A percentile compares a stretch with the other conserved stretches of the same genome.
phyloP scores from a whole-genome alignment of 2,329 filamentous ascomycete genomes.

The Apiospora saccharicola region DNA sequence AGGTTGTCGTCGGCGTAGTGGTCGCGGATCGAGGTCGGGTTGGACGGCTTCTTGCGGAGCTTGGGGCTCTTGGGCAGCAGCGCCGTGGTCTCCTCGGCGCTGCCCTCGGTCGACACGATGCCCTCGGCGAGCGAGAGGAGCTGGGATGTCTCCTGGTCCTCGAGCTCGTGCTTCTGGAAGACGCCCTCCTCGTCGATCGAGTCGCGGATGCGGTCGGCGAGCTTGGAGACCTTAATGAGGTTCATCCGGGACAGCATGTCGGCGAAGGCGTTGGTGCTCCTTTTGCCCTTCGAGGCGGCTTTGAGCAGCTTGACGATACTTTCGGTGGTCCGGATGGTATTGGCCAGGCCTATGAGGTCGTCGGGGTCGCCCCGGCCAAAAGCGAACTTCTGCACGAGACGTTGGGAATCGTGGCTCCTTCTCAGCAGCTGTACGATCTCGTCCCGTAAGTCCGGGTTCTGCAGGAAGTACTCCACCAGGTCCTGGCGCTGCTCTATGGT shows the following conservation, averaged over 20 bases:
- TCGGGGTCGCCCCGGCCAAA: conserved; percentile 91
- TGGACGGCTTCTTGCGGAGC: conserved; percentile 48
- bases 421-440: conserved; percentile 72
- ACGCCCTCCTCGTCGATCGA: conserved; percentile 94
- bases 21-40: conserved; percentile 57
- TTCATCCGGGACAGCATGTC: conserved; percentile 59
- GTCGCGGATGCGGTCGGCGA: conserved; percentile 74
- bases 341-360: conserved; percentile 83
- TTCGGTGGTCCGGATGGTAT: conserved; percentile 78
- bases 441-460: conserved; percentile 72
- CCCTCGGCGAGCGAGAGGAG: conserved; percentile 78
- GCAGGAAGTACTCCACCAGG: conserved; percentile 78
- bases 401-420: conserved; percentile 83
- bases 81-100: conserved; percentile 61
- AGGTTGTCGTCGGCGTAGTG: conserved; percentile 67
- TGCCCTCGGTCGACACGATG: conserved; percentile 71
- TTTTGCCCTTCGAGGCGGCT: neutral
- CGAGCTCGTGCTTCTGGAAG: conserved; percentile 78
- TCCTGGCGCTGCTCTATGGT: conserved; percentile 83
- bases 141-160: conserved; percentile 74
- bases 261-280: conserved; percentile 28
- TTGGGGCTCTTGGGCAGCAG: conserved; percentile 60
- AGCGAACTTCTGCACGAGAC: conserved; percentile 92
- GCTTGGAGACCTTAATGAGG: conserved; percentile 69
- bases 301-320: conserved; percentile 65